Evolutionary conservation across 495 filamentous ascomycete genomes (phyloP), one percentile per base, ranked within the genome.

Genomic region (Penicillium taxi): DNA sequence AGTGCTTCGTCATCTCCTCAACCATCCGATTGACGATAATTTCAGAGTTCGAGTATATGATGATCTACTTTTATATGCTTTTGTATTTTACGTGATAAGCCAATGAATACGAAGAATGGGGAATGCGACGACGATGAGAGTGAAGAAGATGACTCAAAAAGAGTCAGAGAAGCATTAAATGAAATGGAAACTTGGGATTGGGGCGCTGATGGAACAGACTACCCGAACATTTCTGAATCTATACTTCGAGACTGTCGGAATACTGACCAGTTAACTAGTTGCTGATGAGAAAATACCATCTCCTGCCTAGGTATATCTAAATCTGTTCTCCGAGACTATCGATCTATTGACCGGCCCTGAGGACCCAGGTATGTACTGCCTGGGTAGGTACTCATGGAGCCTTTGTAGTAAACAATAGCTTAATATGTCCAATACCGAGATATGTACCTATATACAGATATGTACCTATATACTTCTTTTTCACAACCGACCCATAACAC

Each of bases 91-190:
- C 20, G 31, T 7, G 41, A 45, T 9, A 21, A 32, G 19, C 42
- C 38, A 20, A 26, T 41, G 18, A 44, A 41, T 37, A 38, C 32
- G 1, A 37, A 42, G 22, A 41, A 47, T 3, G 39, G 13, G 23
- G 37, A 42, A 26, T n/a, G n/a, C n/a, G n/a, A n/a, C n/a, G 38
- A 41, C 14, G 27, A 43, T 31, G 47, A 44, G 34, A 42, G 28
- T 9, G 50, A 53, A 9, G 44, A 53, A 25, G 40, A 50, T 34
- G 45, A 41, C 18, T 41, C 50, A 35, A 47, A 45, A 25, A 41
- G 48, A 36, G 36, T 44, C 9, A 41, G 35, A 35, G 29, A 39
- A 19, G 44, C 36, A 20, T 27, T 44, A 1, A 9, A 6, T 7
- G 9, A 30, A 1, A 35, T 52, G 9, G 42, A 47, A 16, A 35